A percentile compares a stretch with the other conserved stretches of the same genome.
Conservation (phyloP, 257 asterid species). For the Striga asiatica region DNA sequence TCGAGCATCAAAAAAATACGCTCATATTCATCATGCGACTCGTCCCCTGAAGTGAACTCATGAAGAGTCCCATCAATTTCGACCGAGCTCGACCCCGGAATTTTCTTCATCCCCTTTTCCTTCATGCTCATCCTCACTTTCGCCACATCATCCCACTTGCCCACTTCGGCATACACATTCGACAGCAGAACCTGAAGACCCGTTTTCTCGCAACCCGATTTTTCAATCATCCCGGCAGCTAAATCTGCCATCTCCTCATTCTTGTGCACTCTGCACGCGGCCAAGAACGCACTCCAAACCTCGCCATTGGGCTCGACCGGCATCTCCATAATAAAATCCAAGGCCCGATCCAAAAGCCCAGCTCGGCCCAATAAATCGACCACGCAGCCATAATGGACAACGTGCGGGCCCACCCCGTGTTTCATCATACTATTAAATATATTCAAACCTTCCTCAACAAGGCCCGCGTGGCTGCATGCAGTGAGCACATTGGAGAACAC, state of each 20-base stretch:
- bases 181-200: constrained; percentile 44
- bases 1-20: constrained; percentile 30
- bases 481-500: constrained; percentile 38
- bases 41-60: constrained; percentile 42
- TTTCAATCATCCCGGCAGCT: constrained; percentile 19
- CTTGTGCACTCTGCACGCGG: constrained; percentile 35
- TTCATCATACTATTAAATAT: constrained; percentile 26
- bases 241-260: constrained; percentile 24
- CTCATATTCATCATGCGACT: constrained; percentile 20
- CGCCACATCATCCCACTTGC: constrained; percentile 47
- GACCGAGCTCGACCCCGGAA: constrained; percentile 43
- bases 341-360: constrained; percentile 33
- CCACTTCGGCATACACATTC: constrained; percentile 37
- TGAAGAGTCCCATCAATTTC: constrained; percentile 36
- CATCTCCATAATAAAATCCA: constrained; percentile 26
- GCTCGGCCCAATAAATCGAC: constrained; percentile 51
- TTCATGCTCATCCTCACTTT: constrained; percentile 38
- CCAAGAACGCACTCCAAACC: constrained; percentile 34
- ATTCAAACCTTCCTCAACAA: constrained; percentile 36
- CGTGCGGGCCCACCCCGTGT: constrained; percentile 21
- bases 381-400: constrained; percentile 40
- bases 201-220: constrained; percentile 17
- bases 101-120: constrained; percentile 37
- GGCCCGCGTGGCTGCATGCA: constrained; percentile 47
- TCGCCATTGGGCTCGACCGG: constrained; percentile 34